A percentile compares a stretch with the other conserved stretches of the same genome.
Evolutionary conservation across 345 rosid species (phyloP).

Genomic region (Arabidopsis arenosa): DNA sequence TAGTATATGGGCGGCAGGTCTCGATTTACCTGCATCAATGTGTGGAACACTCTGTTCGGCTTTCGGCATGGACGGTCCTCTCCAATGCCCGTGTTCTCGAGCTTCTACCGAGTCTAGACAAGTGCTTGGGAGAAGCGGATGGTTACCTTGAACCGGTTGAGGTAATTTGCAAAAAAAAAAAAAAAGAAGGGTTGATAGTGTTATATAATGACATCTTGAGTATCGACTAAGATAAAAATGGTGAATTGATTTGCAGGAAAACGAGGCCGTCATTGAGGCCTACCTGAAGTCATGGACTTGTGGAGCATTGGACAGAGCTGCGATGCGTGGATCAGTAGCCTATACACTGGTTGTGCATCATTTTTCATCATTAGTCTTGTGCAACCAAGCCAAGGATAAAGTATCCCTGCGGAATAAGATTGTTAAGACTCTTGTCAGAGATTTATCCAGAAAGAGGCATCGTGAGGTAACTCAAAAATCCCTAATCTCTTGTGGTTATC

Average conservation of each 20-base stretch:
- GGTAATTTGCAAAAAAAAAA: constrained; percentile 48
- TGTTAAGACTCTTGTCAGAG: constrained; percentile 68
- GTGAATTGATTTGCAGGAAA: constrained; percentile 53
- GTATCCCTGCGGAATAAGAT: constrained; percentile 58
- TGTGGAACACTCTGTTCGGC: constrained; percentile 69
- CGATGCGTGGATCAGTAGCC: constrained; percentile 65
- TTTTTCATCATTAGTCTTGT: constrained; percentile 64
- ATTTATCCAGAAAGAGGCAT: constrained; percentile 61
- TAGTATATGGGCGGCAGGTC: constrained; percentile 75
- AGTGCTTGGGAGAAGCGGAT: constrained; percentile 65
- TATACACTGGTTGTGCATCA: constrained; percentile 68
- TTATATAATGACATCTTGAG: not conserved
- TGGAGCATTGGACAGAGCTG: constrained; percentile 81
- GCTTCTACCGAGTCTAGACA: constrained; percentile 75
- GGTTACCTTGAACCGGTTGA: constrained; percentile 86
- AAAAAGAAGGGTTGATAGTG: too few species aligned
- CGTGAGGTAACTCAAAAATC: constrained; percentile 60
- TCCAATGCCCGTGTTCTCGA: constrained; percentile 74
- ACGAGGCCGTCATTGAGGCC: constrained; percentile 72
- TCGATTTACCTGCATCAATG: constrained; percentile 69
- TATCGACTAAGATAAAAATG: not conserved
- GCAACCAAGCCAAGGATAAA: constrained; percentile 41
- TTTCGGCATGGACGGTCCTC: constrained; percentile 75
- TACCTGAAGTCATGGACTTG: constrained; percentile 80
- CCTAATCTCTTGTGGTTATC: not conserved